Evolutionary conservation across 305 asterid genomes (phyloP), one percentile per base, ranked within the genome.

Genomic region (Andrographis paniculata): DNA sequence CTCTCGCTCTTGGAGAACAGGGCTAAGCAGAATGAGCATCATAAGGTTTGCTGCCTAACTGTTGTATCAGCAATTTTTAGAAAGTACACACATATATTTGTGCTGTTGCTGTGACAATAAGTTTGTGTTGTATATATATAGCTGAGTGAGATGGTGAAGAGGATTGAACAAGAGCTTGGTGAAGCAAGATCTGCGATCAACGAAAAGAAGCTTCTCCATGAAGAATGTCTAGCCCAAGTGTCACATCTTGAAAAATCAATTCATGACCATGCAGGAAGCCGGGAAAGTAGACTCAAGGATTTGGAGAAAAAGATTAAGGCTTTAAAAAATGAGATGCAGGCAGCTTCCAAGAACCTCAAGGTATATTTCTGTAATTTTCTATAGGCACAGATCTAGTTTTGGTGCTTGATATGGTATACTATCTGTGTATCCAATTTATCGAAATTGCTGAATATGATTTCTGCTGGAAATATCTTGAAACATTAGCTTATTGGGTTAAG

Each of bases 1-100:
- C 95, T 91, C 55, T 75, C 88, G 20, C 79, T 91, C 62, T 50
- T 70, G 38, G 92, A 86, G 75, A 76, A 63, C 68, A 75, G 96
- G 74, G 95, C 94, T n/a, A 81, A 78, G 75, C 96, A 91, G 61
- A 83, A 82, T 59, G 99, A 86, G 77, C 95, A 91, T 71, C 96
- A 91, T 66, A 87, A 91, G 99, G 99, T 91, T 62, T 69, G 27
- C 19, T 58, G n/a, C n/a, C 48, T 64, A 39, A 50, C 48, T 38
- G 38, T 41, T 50, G 17, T 40, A 37, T 53, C 41, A 36, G 53
- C 58, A 53, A 33, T 6, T 41, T 42, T 45, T 13, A 46, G 56
- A 47, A 41, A 31, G 33, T 20, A 52, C 15, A 17, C n/a, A n/a
- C n/a, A n/a, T n/a, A n/a, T n/a, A n/a, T n/a, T n/a, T n/a, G n/a